Evolutionary conservation across 768 basidiomycete species (phyloP), one percentile per base, ranked within the genome.

Genomic region (Agrocybe pediades): DNA sequence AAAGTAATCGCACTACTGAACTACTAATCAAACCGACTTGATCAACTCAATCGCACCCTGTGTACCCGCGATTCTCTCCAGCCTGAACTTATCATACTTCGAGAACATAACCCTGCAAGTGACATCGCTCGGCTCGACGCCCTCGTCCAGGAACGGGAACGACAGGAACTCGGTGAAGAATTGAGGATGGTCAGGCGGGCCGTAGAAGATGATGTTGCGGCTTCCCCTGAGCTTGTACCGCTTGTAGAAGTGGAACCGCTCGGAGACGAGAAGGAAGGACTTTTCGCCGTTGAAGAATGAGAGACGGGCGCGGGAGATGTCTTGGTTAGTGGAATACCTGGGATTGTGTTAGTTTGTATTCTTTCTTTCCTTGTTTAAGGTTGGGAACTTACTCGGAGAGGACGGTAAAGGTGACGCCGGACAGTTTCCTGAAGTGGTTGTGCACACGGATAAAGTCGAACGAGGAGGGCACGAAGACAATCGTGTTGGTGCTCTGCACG

Each of bases 181-280:
- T 62, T 89, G 85, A 1, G 93, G 81, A 67, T 98, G 92, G 49
- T 92, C 86, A 0, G 97, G 97, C 27, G 90, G 90, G 0, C 85
- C 89, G 65, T 98, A 99, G 74, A 98, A 98, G 40, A 98, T 78
- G 60, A 97, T 69, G 63, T 97, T 98, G 46, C 90, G 87, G 54
- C 93, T 91, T 6, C 96, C 97, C 60, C 95, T 80, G 46, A 98
- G 84, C 61, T 92, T 93, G 75, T 98, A 98, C 88, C 94, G 78
- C 58, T 92, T 84, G 79, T 93, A 98, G 70, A 98, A 99, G 70
- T 99, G 95, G 78, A 98, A 98, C n/a, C 97, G 85, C 67, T 99
- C 97, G 62, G 91, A 96, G 65, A 98, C 77, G 57, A 98, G 78
- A 25, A 99, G 69, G 77, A 98, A 92, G 0, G 88, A 77, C 60